Percentiles rank a stretch among this genome's conserved stretches.
Conservation (phyloP, 78 protist genomes). For the Chrysochromulina parva region DNA sequence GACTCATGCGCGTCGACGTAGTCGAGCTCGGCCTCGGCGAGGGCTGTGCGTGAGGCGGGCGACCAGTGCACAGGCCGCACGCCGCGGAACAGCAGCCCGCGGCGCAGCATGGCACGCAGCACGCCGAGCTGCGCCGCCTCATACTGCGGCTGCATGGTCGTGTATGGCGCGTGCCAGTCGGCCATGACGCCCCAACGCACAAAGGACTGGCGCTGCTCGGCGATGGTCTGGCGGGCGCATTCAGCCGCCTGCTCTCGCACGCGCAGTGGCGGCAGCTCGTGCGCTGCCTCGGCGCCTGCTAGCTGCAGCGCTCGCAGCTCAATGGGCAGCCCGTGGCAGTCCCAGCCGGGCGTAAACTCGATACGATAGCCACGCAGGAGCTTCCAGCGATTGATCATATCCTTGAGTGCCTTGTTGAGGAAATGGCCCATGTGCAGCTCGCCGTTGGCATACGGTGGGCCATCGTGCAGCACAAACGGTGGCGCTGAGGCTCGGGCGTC, state of each 20-base stretch:
- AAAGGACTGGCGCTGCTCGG: conserved; percentile 16
- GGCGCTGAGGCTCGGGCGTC: background rate
- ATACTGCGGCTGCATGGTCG: background rate
- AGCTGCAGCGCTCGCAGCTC: conserved; percentile 71
- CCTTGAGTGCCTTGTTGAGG: conserved; percentile 77
- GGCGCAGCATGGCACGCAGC: background rate
- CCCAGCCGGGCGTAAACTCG: conserved; percentile 82
- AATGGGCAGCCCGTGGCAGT: conserved; percentile 95
- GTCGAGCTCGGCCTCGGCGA: conserved; percentile 93
- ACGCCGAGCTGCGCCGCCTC: conserved; percentile 29
- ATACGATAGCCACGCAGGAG: conserved; percentile 58
- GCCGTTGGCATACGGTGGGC: conserved; percentile 96
- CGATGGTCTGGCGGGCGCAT: conserved; percentile 13
- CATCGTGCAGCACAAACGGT: conserved; percentile 83
- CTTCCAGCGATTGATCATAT: conserved; percentile 66
- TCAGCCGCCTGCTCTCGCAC: conserved; percentile 8
- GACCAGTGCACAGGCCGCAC: conserved; percentile 79
- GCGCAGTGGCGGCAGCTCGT: background rate
- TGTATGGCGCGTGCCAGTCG: conserved; percentile 18
- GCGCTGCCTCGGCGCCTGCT: background rate
- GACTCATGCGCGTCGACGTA: conserved; percentile 78
- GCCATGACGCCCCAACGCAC: conserved; percentile 8
- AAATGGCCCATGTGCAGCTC: conserved; percentile 63
- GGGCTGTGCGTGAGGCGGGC: conserved; percentile 68
- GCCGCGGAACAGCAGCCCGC: conserved; percentile 66